Conservation (phyloP, 2,329 filamentous ascomycete genomes). For the Phialocephala subalpina region DNA sequence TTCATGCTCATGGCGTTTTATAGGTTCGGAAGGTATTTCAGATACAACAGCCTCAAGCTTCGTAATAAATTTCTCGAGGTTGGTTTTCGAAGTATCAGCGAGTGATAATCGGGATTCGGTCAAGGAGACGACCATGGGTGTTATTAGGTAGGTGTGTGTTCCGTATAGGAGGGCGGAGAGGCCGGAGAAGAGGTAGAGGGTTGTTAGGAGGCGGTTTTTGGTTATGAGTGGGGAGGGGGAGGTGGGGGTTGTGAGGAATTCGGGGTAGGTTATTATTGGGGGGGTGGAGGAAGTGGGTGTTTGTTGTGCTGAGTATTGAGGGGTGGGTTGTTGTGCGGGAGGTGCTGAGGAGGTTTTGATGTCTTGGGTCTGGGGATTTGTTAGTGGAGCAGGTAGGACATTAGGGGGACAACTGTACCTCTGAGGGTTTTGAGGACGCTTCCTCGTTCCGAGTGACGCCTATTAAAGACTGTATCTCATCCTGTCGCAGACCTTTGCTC, state of each 20-base stretch:
- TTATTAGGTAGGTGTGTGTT: conserved; percentile 72
- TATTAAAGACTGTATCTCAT: conserved; percentile 75
- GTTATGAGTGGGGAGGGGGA: conserved; percentile 70
- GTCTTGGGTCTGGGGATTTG: conserved; percentile 7
- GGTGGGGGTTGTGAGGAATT: conserved; percentile 67
- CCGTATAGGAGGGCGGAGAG: conserved; percentile 74
- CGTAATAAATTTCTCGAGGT: conserved; percentile 59
- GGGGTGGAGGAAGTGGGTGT: conserved; percentile 45
- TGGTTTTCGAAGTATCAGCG: conserved; percentile 54
- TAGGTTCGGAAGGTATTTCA: conserved; percentile 57
- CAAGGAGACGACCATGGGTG: conserved; percentile 63
- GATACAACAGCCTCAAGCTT: conserved; percentile 66
- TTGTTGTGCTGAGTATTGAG: conserved; percentile 18
- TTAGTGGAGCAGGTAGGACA: conserved; percentile 8
- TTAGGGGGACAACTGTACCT: conserved; percentile 14
- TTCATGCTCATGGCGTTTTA: conserved; percentile 39
- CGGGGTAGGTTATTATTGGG: conserved; percentile 74
- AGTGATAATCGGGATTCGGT: conserved; percentile 61
- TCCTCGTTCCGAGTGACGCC: conserved; percentile 43
- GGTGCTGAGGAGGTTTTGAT: conserved; percentile 1
- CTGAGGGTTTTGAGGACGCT: conserved; percentile 25
- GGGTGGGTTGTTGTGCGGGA: conserved; percentile 8
- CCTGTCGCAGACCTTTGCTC: conserved; percentile 74
- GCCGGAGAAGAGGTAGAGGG: conserved; percentile 64
- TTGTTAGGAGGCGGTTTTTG: conserved; percentile 63